Conservation (phyloP, 164 flowering plant genomes). For the Nymphaea thermarum region DNA sequence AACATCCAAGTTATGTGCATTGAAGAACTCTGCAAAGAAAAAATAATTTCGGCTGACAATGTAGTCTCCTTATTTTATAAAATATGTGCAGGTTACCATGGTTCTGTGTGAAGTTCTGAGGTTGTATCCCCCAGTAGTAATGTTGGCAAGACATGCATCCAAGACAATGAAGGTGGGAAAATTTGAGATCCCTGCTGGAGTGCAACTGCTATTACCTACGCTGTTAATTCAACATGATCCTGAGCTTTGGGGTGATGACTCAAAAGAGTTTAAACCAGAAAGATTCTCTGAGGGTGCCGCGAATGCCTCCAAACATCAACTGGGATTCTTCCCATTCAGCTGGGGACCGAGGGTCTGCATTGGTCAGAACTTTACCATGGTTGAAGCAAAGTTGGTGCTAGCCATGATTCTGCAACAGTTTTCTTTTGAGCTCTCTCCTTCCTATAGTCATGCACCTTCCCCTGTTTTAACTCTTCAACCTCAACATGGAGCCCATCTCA, state of each 20-base stretch:
- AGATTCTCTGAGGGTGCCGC: conserved; percentile 11
- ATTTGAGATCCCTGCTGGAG: conserved; percentile 40
- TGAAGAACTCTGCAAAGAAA: neutral
- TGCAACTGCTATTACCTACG: conserved; percentile 33
- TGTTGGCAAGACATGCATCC: conserved; percentile 29
- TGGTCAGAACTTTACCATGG: conserved; percentile 4
- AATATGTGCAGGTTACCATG: conserved; percentile 30
- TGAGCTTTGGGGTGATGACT: conserved; percentile 36
- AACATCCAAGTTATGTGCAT: too few species aligned
- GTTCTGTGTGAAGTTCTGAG: conserved; percentile 57
- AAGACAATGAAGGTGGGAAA: conserved; percentile 35
- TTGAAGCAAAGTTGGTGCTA: conserved; percentile 4
- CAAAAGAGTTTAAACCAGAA: conserved; percentile 29
- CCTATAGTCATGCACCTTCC: conserved; percentile 6
- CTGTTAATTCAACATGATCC: conserved; percentile 41
- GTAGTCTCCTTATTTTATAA: too few species aligned
- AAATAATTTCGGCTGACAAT: too few species aligned
- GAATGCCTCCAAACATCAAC: conserved; percentile 17
- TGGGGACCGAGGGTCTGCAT: conserved; percentile 5
- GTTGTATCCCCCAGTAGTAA: conserved; percentile 52
- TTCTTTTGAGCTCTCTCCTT: conserved; percentile 5
- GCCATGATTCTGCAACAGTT: conserved; percentile 7
- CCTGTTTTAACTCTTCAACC: conserved; percentile 5
- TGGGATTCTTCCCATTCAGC: conserved; percentile 28
- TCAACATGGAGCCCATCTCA: conserved; percentile 7